Percentiles rank a stretch among this genome's conserved stretches.
These are phyloP conservation scores for Cicer bijugum DNA, from an alignment of 306 rosid species.

Conservation along the genomic window DNA sequence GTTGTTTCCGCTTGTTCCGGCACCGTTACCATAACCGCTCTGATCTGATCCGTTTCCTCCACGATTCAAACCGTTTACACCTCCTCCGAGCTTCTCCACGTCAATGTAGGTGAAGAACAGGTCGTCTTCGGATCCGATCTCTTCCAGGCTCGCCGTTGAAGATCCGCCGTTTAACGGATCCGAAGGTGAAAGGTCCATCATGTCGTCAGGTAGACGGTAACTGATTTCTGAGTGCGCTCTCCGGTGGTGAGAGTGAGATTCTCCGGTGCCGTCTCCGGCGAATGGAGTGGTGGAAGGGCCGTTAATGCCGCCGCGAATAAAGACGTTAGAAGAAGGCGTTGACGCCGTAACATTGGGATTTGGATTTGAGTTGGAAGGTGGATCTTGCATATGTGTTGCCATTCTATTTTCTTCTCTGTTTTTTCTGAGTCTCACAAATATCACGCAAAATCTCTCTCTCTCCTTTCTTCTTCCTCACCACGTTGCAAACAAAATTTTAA, in stretches of 20 bases:
- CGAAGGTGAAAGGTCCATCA: slow-evolving; percentile 74
- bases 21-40: slow-evolving; percentile 50
- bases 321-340: slow-evolving; percentile 35
- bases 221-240: slow-evolving; percentile 80
- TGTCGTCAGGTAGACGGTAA: slow-evolving; percentile 77
- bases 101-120: slow-evolving; percentile 96
- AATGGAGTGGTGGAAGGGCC: neutral
- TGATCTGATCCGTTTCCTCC: slow-evolving; percentile 60
- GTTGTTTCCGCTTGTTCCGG: slow-evolving; percentile 47
- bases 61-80: slow-evolving; percentile 57
- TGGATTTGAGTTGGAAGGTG: slow-evolving; percentile 52
- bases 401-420: slow-evolving; percentile 16
- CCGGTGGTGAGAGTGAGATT: slow-evolving; percentile 55
- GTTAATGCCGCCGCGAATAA: slow-evolving; percentile 38
- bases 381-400: slow-evolving; percentile 68
- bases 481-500: slow-evolving; percentile 38
- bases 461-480: slow-evolving; percentile 46
- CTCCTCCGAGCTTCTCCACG: slow-evolving; percentile 74
- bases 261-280: slow-evolving; percentile 27
- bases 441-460: slow-evolving; percentile 18
- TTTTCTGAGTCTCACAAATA: slow-evolving; percentile 34
- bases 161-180: slow-evolving; percentile 89
- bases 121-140: slow-evolving; percentile 97
- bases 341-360: slow-evolving; percentile 39
- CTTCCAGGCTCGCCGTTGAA: slow-evolving; percentile 81